Conservation (phyloP, 176 grass and related monocot species). For the Phragmites australis region DNA sequence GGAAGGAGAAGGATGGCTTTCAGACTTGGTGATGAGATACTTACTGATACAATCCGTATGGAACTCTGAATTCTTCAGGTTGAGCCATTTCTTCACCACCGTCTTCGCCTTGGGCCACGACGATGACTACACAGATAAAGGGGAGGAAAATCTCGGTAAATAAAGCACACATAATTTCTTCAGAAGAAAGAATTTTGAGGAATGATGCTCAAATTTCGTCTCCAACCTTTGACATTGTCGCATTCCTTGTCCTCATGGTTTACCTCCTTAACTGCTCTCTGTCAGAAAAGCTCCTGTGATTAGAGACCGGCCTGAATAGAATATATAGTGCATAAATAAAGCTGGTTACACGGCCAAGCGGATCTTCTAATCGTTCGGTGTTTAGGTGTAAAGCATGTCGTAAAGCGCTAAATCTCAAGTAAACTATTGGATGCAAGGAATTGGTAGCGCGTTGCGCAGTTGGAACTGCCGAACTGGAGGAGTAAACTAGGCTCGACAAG, state of each 20-base stretch:
- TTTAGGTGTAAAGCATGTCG: conserved; percentile 36
- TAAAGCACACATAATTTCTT: neutral
- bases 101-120: conserved; percentile 87
- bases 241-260: conserved; percentile 54
- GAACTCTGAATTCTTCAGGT: conserved; percentile 51
- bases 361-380: neutral
- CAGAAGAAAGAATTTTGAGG: neutral
- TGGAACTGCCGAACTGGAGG: conserved; percentile 29
- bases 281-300: conserved; percentile 32
- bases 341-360: neutral
- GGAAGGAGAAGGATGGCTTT: no score
- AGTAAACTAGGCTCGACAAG: conserved; percentile 24
- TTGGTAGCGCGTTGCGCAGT: conserved; percentile 5
- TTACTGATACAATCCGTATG: conserved; percentile 63
- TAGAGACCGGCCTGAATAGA: conserved; percentile 1
- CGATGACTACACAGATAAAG: conserved; percentile 46
- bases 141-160: neutral
- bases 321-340: neutral
- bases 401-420: neutral
- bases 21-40: no score
- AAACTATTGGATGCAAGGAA: neutral
- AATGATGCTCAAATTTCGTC: neutral
- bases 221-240: conserved; percentile 66
- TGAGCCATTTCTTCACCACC: conserved; percentile 76
- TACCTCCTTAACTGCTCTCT: neutral